Base-by-base conservation (phyloP, 768 basidiomycete genomes). In the Gymnopilus dilepis region DNA sequence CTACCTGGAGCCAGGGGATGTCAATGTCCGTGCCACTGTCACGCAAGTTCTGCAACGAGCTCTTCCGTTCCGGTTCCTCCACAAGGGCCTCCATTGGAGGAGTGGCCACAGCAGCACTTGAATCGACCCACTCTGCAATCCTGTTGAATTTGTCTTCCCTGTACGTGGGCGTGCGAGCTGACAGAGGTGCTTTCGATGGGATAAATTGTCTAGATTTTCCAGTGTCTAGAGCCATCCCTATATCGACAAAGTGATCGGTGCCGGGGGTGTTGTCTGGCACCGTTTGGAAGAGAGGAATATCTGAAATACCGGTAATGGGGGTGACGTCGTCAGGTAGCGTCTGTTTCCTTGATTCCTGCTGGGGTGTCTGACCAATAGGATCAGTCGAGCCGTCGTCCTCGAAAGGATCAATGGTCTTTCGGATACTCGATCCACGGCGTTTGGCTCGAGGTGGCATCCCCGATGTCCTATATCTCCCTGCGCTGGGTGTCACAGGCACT, bases 21-120 rank as follows among this genome's bases (percentile, higher is more conserved):
- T 53, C 34, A 19, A 68, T 45, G 37, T 63, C 55, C 38, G 69
- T 68, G 15, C 65, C 67, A 21, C 69, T 63, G 33, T 67, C 65
- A 41, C 68, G 69, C 40, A 69, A 48, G 55, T 70, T 66, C 43
- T 69, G 69, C 53, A 70, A 54, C 21, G 59, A 58, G 38, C 60
- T 67, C 15, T 62, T 60, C 37, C 63, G 52, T 17, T 54, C 42
- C 2, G 62, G 62, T 34, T 57, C 33, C 28, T 60, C 62, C 2
- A 47, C 43, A 11, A 59, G 22, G 5, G 41, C 54, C 33, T 62
- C 47, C 22, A 47, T 48, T n/a, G 56, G 57, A 15, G 53, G 53
- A 24, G 58, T 43, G 9, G 61, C 61, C 4, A 63, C 45, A n/a
- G 59, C 60, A 9, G 67, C 63, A 28, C 65, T 66, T 6, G 61